Percentiles rank a stretch among this genome's conserved stretches.
Evolutionary conservation across 306 rosid species (phyloP).

Genomic region (Trifolium pratense): DNA sequence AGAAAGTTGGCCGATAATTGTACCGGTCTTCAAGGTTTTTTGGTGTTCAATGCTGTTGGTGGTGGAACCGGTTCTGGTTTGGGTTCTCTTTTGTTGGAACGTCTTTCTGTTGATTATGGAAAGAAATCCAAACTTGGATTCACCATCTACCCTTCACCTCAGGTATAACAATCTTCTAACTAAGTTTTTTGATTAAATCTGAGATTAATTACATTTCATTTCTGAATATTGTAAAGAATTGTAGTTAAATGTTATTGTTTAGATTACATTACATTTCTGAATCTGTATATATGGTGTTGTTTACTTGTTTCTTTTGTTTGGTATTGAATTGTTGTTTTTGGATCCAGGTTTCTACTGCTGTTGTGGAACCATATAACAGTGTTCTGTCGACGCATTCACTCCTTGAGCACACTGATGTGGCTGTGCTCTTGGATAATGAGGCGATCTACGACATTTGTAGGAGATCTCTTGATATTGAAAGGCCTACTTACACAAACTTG

Average conservation of each 20-base stretch:
- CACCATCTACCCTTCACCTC: slow-evolving; percentile 99
- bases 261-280: too few species aligned
- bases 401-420: slow-evolving; percentile 94
- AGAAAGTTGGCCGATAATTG: slow-evolving; percentile 96
- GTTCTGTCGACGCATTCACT: slow-evolving; percentile 96
- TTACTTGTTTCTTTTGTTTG: neutral
- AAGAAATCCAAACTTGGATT: slow-evolving; percentile 95
- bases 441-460: slow-evolving; percentile 97
- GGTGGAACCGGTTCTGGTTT: slow-evolving; percentile 98
- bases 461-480: slow-evolving; percentile 90
- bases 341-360: slow-evolving; percentile 92
- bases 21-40: slow-evolving; percentile 93
- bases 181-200: neutral
- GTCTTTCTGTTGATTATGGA: slow-evolving; percentile 93
- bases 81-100: slow-evolving; percentile 87
- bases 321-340: neutral
- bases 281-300: neutral
- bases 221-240: neutral
- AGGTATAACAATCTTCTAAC: slow-evolving; percentile 49
- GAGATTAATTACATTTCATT: too few species aligned
- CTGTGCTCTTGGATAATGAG: slow-evolving; percentile 93
- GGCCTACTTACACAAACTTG: slow-evolving; percentile 93
- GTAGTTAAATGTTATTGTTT: neutral
- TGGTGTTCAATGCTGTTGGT: slow-evolving; percentile 95
- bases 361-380: slow-evolving; percentile 97